Percentiles rank a stretch among this genome's conserved stretches.
Conservation (phyloP, 306 rosid species). For the Mimosa bimucronata region DNA sequence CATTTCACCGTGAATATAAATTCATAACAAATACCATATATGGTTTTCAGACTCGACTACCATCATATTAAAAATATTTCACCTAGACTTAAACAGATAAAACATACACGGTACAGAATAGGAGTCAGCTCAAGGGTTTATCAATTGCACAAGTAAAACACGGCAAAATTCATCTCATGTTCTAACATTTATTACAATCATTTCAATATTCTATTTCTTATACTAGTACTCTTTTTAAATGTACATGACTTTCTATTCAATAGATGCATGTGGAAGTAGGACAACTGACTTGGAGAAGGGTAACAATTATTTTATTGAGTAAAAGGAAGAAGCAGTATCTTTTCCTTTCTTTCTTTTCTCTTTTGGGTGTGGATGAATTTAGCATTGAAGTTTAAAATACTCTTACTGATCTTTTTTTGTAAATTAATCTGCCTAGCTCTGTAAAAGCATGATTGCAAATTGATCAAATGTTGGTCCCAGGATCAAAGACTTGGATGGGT, state of each 20-base stretch:
- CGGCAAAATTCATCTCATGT: conserved; percentile 2
- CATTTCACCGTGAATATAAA: not conserved
- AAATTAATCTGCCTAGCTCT: conserved; percentile 13
- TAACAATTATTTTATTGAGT: conserved; percentile 4
- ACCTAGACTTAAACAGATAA: not conserved
- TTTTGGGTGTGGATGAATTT: not conserved
- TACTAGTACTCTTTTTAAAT: not conserved
- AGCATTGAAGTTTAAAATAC: not conserved
- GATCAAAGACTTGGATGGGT: not conserved
- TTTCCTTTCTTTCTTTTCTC: conserved; percentile 17
- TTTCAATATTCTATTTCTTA: not conserved
- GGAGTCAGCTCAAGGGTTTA: not conserved
- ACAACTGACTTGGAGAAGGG: not conserved
- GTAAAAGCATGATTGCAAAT: not conserved
- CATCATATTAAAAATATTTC: not conserved
- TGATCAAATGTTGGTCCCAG: not conserved
- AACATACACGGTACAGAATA: not conserved
- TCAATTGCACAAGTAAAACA: not conserved
- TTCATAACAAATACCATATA: not conserved
- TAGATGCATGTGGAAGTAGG: conserved; percentile 5
- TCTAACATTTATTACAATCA: not conserved
- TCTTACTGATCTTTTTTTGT: not conserved
- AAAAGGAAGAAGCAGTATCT: not conserved
- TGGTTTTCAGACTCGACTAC: not conserved
- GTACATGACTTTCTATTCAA: conserved; percentile 16